A percentile compares a stretch with the other conserved stretches of the same genome.
phyloP scores from a whole-genome alignment of 2,329 filamentous ascomycete genomes.

The Drechmeria coniospora region DNA sequence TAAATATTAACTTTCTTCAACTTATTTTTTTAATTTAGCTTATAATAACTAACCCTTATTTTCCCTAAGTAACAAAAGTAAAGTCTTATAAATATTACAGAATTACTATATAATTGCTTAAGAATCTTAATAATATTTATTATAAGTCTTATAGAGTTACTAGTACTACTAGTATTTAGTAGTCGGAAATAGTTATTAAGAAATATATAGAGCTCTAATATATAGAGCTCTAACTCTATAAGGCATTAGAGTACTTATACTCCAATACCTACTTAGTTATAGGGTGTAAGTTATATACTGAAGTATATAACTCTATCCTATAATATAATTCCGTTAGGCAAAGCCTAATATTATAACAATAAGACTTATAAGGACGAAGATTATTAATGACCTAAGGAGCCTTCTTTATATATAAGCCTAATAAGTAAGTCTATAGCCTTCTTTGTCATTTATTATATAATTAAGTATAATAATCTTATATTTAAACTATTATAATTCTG shows the following conservation, averaged over 20 bases:
- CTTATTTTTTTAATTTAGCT: too few relatives aligned
- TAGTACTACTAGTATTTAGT: background rate
- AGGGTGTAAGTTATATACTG: background rate
- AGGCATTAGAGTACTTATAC: background rate
- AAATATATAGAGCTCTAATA: background rate
- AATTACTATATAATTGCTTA: background rate
- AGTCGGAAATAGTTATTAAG: background rate
- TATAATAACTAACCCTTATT: background rate
- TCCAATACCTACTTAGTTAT: background rate
- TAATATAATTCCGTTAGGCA: background rate
- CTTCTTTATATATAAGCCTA: background rate
- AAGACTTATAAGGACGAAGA: background rate
- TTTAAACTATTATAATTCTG: background rate
- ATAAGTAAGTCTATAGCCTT: background rate
- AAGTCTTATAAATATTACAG: background rate
- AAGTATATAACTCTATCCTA: background rate
- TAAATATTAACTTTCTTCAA: too few relatives aligned
- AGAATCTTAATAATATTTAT: background rate
- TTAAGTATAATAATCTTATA: slow-evolving; percentile 1
- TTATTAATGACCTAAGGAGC: background rate
- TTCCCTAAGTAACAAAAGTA: background rate
- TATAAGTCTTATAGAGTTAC: background rate
- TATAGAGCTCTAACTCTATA: background rate
- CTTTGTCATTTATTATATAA: background rate
- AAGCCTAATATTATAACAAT: background rate